Evolutionary conservation across 768 basidiomycete genomes (phyloP).

Genomic region (Boletus sp.): DNA sequence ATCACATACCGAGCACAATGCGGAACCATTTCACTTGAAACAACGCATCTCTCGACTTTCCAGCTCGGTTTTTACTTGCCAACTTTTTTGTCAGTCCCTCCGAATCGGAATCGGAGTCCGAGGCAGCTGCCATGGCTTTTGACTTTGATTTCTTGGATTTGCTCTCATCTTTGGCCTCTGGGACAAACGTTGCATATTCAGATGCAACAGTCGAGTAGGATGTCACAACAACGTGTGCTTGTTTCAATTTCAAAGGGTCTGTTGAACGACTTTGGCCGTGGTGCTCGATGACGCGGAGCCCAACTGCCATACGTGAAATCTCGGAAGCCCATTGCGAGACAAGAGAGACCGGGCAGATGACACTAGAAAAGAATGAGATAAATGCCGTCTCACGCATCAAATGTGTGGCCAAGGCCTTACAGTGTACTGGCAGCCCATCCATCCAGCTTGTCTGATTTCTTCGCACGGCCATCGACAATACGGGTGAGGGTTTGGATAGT

Average conservation of each 20-base stretch:
- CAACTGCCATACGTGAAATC: constrained; percentile 64
- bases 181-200: constrained; percentile 59
- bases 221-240: constrained; percentile 75
- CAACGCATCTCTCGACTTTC: constrained; percentile 58
- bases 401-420: constrained; percentile 38
- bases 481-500: constrained; percentile 89
- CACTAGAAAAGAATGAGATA: constrained; percentile 42
- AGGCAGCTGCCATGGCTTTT: constrained; percentile 26
- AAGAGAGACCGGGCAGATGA: constrained; percentile 84
- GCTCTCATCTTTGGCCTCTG: constrained; percentile 52
- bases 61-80: constrained; percentile 41
- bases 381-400: neutral
- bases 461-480: constrained; percentile 78
- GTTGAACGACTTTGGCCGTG: constrained; percentile 75
- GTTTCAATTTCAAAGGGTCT: constrained; percentile 51
- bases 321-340: constrained; percentile 91
- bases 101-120: constrained; percentile 34
- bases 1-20: constrained; percentile 69
- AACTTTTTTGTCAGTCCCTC: constrained; percentile 37
- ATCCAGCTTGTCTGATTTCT: constrained; percentile 62
- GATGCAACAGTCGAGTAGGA: constrained; percentile 83
- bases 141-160: constrained; percentile 43
- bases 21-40: constrained; percentile 82
- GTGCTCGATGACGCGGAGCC: constrained; percentile 72
- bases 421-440: constrained; percentile 72